Percentiles rank a stretch among this genome's conserved stretches.
Evolutionary conservation across 192 early-diverging fungal genomes (phyloP).

Genomic region (Jimgerdemannia flammicorona): DNA sequence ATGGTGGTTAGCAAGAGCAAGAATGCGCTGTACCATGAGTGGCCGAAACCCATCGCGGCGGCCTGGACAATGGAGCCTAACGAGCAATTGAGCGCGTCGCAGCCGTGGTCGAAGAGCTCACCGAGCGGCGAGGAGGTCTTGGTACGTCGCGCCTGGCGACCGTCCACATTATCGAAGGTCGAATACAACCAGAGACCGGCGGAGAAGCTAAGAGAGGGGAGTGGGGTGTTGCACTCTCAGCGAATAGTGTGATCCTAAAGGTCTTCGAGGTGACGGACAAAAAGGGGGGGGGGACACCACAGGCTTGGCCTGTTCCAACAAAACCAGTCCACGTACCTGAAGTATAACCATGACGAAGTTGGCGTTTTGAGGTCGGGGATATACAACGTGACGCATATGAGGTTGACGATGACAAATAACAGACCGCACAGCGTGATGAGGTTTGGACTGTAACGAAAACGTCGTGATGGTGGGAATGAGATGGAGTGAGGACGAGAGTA

Average conservation of each 20-base stretch:
- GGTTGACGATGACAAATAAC: conserved; percentile 70
- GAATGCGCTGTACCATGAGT: conserved; percentile 56
- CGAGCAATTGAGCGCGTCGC: conserved; percentile 84
- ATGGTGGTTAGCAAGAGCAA: conserved; percentile 63
- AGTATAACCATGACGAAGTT: conserved; percentile 68
- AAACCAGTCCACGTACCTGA: conserved; percentile 42
- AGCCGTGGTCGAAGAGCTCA: conserved; percentile 84
- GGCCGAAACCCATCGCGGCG: conserved; percentile 69
- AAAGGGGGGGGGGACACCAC: no score
- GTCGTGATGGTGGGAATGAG: conserved; percentile 1
- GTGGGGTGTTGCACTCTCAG: background rate
- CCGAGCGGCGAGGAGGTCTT: conserved; percentile 74
- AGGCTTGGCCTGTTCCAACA: background rate
- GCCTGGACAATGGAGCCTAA: conserved; percentile 71
- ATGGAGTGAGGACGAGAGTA: no score
- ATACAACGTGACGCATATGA: conserved; percentile 64
- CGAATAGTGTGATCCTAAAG: background rate
- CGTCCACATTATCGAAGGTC: conserved; percentile 89
- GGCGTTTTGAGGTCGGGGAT: conserved; percentile 62
- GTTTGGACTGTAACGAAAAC: conserved; percentile 50
- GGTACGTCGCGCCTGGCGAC: conserved; percentile 80
- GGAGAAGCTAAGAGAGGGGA: conserved; percentile 53
- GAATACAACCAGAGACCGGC: conserved; percentile 84
- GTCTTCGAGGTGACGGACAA: conserved; percentile 3
- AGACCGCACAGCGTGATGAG: conserved; percentile 80